Conservation (phyloP, 164 flowering plant genomes). For the Umbilicus rupestris region DNA sequence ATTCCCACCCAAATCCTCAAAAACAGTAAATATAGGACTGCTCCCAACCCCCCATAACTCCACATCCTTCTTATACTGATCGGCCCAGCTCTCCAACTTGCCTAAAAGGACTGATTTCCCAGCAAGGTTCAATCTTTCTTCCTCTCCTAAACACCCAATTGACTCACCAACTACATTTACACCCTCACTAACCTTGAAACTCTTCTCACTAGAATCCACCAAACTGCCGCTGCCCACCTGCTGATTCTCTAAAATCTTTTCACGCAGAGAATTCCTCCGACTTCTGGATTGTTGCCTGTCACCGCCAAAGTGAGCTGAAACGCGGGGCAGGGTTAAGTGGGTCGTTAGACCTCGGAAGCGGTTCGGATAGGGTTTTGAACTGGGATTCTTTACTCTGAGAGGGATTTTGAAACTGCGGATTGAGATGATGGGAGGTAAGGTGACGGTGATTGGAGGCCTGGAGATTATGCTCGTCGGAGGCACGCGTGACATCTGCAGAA, state of each 20-base stretch:
- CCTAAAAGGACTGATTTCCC: slow-evolving; percentile 34
- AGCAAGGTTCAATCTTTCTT: slow-evolving; percentile 14
- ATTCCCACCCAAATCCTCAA: slow-evolving; percentile 45
- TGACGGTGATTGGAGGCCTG: background rate
- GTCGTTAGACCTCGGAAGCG: background rate
- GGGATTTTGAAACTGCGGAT: background rate
- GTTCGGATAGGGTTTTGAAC: background rate
- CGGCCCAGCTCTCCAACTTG: slow-evolving; percentile 55
- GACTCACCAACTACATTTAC: slow-evolving; percentile 11
- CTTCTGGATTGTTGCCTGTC: slow-evolving; percentile 23
- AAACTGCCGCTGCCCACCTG: slow-evolving; percentile 33
- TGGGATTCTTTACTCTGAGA: background rate
- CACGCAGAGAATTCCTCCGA: slow-evolving; percentile 64
- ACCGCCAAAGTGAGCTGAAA: slow-evolving; percentile 46
- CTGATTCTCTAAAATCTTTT: slow-evolving; percentile 42
- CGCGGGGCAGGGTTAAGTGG: background rate
- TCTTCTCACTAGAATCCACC: slow-evolving; percentile 13
- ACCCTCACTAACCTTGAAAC: slow-evolving; percentile 11
- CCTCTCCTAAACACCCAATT: slow-evolving; percentile 11
- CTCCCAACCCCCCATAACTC: slow-evolving; percentile 78
- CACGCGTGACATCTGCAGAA: too few species aligned
- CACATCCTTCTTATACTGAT: slow-evolving; percentile 53
- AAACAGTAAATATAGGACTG: slow-evolving; percentile 52
- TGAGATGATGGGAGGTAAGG: background rate
- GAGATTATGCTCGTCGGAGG: background rate